A percentile compares a stretch with the other conserved stretches of the same genome.
These are phyloP conservation scores for Pichia sp. DNA, from an alignment of 1,139 yeast species.

Conservation along the genomic window DNA sequence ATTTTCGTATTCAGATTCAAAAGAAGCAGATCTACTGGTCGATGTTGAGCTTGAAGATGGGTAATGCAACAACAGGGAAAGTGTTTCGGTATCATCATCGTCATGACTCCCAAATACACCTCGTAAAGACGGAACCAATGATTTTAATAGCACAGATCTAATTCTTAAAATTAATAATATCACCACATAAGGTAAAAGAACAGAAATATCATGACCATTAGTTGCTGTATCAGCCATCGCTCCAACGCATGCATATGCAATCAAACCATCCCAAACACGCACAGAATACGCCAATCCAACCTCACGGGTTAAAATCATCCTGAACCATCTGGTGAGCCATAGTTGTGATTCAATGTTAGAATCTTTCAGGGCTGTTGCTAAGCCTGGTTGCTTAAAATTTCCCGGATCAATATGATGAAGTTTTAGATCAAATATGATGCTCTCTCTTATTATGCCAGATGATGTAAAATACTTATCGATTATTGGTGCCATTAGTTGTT, in stretches of 20 bases:
- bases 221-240: conserved; percentile 8
- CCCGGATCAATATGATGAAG: conserved; percentile 34
- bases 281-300: conserved; percentile 44
- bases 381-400: conserved; percentile 32
- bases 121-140: conserved; percentile 5
- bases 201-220: conserved; percentile 25
- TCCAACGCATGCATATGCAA: conserved; percentile 31
- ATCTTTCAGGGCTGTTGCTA: conserved; percentile 31
- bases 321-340: conserved; percentile 62
- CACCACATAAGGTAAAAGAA: conserved; percentile 46
- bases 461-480: conserved; percentile 37
- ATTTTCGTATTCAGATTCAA: background rate
- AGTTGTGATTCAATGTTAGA: conserved; percentile 53
- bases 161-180: conserved; percentile 47
- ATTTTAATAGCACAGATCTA: conserved; percentile 26
- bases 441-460: conserved; percentile 21
- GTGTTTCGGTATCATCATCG: conserved; percentile 54
- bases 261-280: conserved; percentile 53
- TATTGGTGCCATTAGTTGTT: conserved; percentile 37
- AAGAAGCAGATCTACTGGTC: background rate
- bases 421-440: conserved; percentile 45
- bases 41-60: conserved; percentile 32
- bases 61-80: conserved; percentile 53
- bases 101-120: background rate
- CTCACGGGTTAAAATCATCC: conserved; percentile 55